These are phyloP conservation scores for Lignosus rhinocerotis DNA, from an alignment of 1,284 basidiomycete genomes.

Conservation along the genomic window DNA sequence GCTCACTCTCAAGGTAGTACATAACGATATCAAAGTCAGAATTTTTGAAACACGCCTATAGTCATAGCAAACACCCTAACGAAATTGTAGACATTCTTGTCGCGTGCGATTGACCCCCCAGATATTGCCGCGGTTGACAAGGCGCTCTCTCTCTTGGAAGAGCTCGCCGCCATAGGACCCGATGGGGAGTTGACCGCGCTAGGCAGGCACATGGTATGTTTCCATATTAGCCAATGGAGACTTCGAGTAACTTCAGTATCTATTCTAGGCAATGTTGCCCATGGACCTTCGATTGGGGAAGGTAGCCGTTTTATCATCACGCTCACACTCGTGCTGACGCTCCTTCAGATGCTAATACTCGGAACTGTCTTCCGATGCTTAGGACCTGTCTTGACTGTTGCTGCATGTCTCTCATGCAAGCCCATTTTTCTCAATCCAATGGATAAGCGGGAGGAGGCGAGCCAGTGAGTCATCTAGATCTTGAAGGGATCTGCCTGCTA, in stretches of 20 bases:
- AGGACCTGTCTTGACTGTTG: slow-evolving; percentile 76
- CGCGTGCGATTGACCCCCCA: slow-evolving; percentile 84
- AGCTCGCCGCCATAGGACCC: slow-evolving; percentile 76
- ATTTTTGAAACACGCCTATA: background rate
- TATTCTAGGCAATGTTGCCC: slow-evolving; percentile 71
- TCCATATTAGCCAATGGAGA: slow-evolving; percentile 3
- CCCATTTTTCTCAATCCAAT: slow-evolving; percentile 82
- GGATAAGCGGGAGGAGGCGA: slow-evolving; percentile 82
- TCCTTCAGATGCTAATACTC: slow-evolving; percentile 77
- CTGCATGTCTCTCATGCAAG: slow-evolving; percentile 85
- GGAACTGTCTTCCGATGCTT: slow-evolving; percentile 82
- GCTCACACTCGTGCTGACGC: background rate
- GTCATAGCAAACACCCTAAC: background rate
- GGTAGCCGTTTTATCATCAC: slow-evolving; percentile 36
- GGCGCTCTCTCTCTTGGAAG: slow-evolving; percentile 74
- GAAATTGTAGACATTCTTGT: slow-evolving; percentile 50
- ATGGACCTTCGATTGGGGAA: slow-evolving; percentile 90
- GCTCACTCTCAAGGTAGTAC: slow-evolving; percentile 82
- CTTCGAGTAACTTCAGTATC: background rate
- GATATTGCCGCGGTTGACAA: slow-evolving; percentile 75
- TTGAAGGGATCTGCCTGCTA: background rate
- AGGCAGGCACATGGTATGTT: slow-evolving; percentile 75
- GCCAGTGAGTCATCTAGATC: slow-evolving; percentile 45
- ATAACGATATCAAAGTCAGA: slow-evolving; percentile 76
- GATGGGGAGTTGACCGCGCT: slow-evolving; percentile 77